Base-by-base conservation (phyloP, 2,329 filamentous ascomycete species). In the Dothistroma septosporum region DNA sequence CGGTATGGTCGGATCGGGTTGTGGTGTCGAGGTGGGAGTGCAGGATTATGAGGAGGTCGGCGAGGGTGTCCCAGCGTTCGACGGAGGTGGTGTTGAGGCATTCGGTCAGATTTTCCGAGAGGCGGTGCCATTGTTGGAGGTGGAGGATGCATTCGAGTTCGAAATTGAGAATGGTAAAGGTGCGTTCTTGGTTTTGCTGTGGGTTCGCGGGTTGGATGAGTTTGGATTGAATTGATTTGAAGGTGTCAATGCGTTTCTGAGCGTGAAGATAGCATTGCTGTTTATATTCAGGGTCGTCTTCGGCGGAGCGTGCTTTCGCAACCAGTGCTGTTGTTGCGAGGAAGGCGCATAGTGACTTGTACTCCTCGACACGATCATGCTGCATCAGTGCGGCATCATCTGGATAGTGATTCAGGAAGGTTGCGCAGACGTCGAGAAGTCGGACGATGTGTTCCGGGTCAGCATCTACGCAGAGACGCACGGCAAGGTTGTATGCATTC, bases 401-500 rank as follows among this genome's bases (percentile, higher is more conserved):
- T 9, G 70, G 67, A 41, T 62, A 68, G 32, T 52, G 53, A 6
- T 69, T 66, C 24, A 73, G 50, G 31, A 75, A 70, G 11, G 54
- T 74, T 2, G 73, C 72, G 66, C 80, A 83, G 24, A 74, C 69
- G 8, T 72, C 64, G 4, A 84, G 66, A 24, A 96, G 79, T 3
- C 83, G 78, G 3, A 87, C 70, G 0, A 87, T 77, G 53, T 80
- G 74, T 6, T 73, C 71, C 1, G 86, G 78, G 24, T 82, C 72
- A 80, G 88, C 87, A 0, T 82, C 77, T 1, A 80, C 79, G 65
- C 81, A 82, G 60, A 87, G 79, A 62, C 86, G 85, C 4, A 93
- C 75, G 0, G 86, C 87, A 7, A 92, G 73, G 66, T 94, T 95
- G 77, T 95, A 96, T 1, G 88, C 83, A 64, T 90, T 93, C 64